These are phyloP conservation scores for Glarea lozoyensis DNA, from an alignment of 495 filamentous ascomycete species.

Conservation along the genomic window DNA sequence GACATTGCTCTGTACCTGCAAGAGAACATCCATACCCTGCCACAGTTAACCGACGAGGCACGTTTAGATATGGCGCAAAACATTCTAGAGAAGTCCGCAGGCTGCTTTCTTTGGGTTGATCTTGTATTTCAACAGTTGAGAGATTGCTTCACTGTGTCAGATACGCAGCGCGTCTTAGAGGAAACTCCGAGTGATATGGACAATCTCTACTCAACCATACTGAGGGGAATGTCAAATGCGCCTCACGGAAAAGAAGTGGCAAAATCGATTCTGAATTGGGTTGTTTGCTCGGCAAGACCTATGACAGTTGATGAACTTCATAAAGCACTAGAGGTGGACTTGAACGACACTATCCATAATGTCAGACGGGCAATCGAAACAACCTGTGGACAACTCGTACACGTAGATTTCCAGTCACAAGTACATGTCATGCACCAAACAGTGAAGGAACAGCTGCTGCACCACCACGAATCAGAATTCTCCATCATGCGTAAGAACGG, in stretches of 20 bases:
- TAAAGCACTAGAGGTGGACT: conserved; percentile 23
- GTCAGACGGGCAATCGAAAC: conserved; percentile 22
- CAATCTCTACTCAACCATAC: conserved; percentile 23
- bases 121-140: conserved; percentile 26
- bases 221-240: conserved; percentile 10
- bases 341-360: conserved; percentile 20
- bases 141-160: conserved; percentile 21
- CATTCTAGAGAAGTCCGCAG: conserved; percentile 26
- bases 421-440: conserved; percentile 30
- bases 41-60: too few species aligned
- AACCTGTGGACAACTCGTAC: conserved; percentile 29
- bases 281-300: conserved; percentile 21
- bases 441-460: conserved; percentile 23
- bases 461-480: conserved; percentile 21
- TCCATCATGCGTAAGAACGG: conserved; percentile 18
- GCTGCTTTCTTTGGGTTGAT: conserved; percentile 29
- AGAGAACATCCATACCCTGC: too few species aligned
- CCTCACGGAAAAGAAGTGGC: conserved; percentile 18
- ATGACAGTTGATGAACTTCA: conserved; percentile 25
- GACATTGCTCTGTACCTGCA: too few species aligned
- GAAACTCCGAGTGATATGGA: conserved; percentile 30
- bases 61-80: too few species aligned
- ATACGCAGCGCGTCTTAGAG: conserved; percentile 22
- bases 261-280: conserved; percentile 27
- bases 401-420: conserved; percentile 18